Percentiles rank a stretch among this genome's conserved stretches.
These are phyloP conservation scores for Coemansia sp. DNA, from an alignment of 192 early-diverging fungal genomes.

Conservation along the genomic window DNA sequence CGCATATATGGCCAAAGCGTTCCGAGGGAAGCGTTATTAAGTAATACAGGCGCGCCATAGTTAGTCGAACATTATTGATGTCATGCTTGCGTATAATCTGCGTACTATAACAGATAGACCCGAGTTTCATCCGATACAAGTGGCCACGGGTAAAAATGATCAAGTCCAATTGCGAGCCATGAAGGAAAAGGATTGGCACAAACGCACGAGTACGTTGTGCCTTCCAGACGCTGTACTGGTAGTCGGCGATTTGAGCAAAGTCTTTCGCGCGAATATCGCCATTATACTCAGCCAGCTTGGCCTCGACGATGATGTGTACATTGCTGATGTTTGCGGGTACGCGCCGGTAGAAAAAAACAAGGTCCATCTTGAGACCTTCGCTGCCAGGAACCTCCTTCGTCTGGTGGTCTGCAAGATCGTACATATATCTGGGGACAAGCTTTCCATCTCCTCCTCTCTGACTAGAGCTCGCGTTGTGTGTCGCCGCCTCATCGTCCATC, in stretches of 20 bases:
- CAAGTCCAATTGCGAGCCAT: neutral
- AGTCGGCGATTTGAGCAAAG: neutral
- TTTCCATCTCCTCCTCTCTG: neutral
- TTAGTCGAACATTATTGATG: neutral
- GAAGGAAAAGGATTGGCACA: neutral
- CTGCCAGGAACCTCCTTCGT: neutral
- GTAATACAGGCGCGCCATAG: conserved; percentile 2
- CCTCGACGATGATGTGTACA: neutral
- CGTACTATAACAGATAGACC: neutral
- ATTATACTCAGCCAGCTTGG: neutral
- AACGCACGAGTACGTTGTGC: conserved; percentile 11
- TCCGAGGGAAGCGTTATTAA: neutral
- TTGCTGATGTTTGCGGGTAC: neutral
- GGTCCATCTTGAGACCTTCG: neutral
- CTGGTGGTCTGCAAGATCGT: neutral
- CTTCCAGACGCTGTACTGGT: conserved; percentile 3
- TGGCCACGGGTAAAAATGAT: conserved; percentile 5
- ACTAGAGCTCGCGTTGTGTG: neutral
- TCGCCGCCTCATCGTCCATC: neutral
- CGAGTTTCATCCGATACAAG: neutral
- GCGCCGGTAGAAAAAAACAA: neutral
- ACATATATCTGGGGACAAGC: neutral
- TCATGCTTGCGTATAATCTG: no score
- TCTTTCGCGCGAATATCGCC: no score
- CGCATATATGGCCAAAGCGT: conserved; percentile 8